Percentiles rank a stretch among this genome's conserved stretches.
Evolutionary conservation across 2,329 filamentous ascomycete species (phyloP).

Genomic region (Colletotrichum somersetense): DNA sequence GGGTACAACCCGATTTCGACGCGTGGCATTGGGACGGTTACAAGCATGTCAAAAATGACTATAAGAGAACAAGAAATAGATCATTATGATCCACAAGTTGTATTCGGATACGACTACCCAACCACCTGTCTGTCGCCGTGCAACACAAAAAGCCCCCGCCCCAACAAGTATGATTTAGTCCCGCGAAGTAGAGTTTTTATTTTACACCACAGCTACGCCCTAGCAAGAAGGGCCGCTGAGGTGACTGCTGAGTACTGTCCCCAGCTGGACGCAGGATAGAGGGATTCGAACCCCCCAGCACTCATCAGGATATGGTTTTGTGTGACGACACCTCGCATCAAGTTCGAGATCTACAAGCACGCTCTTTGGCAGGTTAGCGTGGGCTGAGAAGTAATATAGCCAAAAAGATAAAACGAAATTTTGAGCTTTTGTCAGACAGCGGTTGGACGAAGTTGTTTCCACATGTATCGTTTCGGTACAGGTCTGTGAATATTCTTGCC

Average conservation of each 20-base stretch:
- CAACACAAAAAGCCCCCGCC: not conserved
- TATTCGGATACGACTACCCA: not conserved
- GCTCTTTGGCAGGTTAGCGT: constrained; percentile 19
- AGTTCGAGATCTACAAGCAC: not conserved
- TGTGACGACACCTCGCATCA: not conserved
- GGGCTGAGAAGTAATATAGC: constrained; percentile 37
- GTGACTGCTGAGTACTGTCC: constrained; percentile 21
- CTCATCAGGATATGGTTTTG: constrained; percentile 9
- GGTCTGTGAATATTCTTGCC: constrained; percentile 81
- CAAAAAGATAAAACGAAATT: not conserved
- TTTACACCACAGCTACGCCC: not conserved
- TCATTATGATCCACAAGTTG: not conserved
- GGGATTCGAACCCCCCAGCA: constrained; percentile 25
- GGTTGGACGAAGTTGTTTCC: constrained; percentile 82
- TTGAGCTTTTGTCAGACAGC: constrained; percentile 74
- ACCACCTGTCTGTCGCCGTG: not conserved
- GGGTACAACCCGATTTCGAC: not conserved
- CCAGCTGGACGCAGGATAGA: constrained; percentile 4
- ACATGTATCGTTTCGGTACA: constrained; percentile 80
- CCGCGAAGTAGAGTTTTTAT: not conserved
- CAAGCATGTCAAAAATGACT: not conserved
- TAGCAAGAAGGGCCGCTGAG: not conserved
- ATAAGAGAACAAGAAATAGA: not conserved
- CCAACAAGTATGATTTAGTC: not conserved
- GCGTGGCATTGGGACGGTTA: not conserved